phyloP scores from a whole-genome alignment of 805 yeast genomes.

The Wickerhamomyces alni region DNA sequence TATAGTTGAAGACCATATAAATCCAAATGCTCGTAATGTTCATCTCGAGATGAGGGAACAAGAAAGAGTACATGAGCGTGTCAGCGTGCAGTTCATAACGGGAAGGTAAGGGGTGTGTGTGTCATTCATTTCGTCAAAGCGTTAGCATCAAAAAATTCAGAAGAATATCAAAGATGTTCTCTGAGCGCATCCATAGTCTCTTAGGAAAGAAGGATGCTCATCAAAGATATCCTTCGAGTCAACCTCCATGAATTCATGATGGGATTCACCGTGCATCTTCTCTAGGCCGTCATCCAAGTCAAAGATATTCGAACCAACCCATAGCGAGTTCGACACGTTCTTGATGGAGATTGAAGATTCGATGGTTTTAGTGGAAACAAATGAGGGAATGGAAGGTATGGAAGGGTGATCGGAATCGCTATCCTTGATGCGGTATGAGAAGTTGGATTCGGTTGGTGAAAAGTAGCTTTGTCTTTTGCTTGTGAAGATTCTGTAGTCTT shows the following conservation, averaged over 20 bases:
- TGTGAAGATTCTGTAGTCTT: conserved; percentile 19
- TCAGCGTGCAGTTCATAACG: no score
- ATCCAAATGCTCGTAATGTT: no score
- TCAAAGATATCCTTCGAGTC: conserved; percentile 11
- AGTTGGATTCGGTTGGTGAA: conserved; percentile 1
- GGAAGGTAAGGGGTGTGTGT: no score
- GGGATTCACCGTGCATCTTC: not conserved
- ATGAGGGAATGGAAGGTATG: conserved; percentile 9
- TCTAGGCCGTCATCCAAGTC: conserved; percentile 1
- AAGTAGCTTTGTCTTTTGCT: conserved; percentile 1
- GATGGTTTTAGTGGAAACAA: conserved; percentile 6
- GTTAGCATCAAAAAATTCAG: not conserved
- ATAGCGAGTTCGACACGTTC: conserved; percentile 15
- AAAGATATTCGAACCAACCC: conserved; percentile 18
- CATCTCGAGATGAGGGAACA: no score
- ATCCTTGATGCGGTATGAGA: not conserved
- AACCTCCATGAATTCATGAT: conserved; percentile 10
- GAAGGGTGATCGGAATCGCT: not conserved
- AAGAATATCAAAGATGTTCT: conserved; percentile 19
- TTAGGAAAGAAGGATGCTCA: conserved; percentile 1
- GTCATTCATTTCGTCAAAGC: not conserved
- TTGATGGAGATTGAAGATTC: conserved; percentile 15
- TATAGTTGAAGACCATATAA: no score
- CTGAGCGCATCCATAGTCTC: conserved; percentile 1
- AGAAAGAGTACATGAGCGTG: no score